Base-by-base conservation (phyloP, 2,329 filamentous ascomycete genomes). In the Penicillium sp. region DNA sequence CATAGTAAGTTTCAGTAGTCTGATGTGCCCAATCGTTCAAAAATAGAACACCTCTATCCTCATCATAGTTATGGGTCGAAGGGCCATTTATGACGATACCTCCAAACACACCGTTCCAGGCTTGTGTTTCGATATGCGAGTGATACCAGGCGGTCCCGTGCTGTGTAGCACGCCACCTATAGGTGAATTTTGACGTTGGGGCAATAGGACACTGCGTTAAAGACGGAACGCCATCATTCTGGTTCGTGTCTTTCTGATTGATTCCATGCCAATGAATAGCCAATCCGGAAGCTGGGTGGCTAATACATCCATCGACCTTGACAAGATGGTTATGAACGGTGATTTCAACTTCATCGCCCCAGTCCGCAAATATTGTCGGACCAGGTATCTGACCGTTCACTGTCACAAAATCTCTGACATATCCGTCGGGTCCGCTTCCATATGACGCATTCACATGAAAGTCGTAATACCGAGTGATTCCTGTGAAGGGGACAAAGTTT, bases 41-140 rank as follows among this genome's bases (percentile, higher is more conserved):
- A 26, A 75, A 56, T 2, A 76, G 52, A 1, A 65, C 56, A 2
- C 73, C 73, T 47, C 63, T 59, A 47, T 75, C 73, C 2, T 66
- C 65, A 44, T 77, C 72, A 39, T 75, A 76, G 33, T 75, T 67
- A 26, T 67, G 66, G 29, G 65, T 73, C 5, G 72, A 67, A 8
- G 74, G 74, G 2, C 74, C 74, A 48, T 76, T 67, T 23, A 77
- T 72, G 2, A 87, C 71, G 29, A 89, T 82, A 2, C 78, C 79
- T 0, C 87, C 87, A 26, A 37, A 37, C 7, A n/a, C 16, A 8
- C 34, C 34, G 19, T 37, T 16, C 34, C 34, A 71, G 13, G 73
- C 70, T 44, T 76, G 74, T 2, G 72, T 59, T 1, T 60, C 60
- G 26, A 74, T 70, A 42, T 76, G 74, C 9, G 67, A 70, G 36